Evolutionary conservation across 2,329 filamentous ascomycete species (phyloP), one percentile per base, ranked within the genome.

Genomic region (Aspergillus sp.): DNA sequence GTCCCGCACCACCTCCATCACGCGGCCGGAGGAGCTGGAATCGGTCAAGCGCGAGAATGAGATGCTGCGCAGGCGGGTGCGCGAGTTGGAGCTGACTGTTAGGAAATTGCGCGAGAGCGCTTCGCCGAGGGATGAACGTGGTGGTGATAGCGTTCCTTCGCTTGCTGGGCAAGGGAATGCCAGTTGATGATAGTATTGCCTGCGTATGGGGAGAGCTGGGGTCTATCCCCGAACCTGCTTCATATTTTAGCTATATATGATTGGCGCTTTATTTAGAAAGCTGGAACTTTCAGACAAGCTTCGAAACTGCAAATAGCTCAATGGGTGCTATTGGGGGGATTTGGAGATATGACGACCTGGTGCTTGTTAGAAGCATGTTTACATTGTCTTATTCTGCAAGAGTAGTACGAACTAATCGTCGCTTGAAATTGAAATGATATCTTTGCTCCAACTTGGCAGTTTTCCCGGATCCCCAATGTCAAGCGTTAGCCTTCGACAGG

Each of bases 41-140:
- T 61, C 66, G 1, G 67, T 76, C 32, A 75, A 72, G 55, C 65
- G 69, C 10, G 76, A 79, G 58, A 79, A 79, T 47, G 76, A 79
- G 50, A 60, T 65, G 26, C 63, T 79, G 36, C 70, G 74, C 45
- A 68, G 68, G 24, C 72, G 73, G 9, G 70, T 79, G 9, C 69
- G 70, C 38, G 76, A 78, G 36, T 59, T 78, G 42, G 76, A 79
- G 55, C 61, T 63, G 16, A 64, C 49, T 24, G 45, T 74, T 40
- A 71, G 65, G 56, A 68, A 65, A 30, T 62, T 66, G 50, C 67
- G 66, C 36, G 61, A 61, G 33, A 42, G 26, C 10, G 26, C 26
- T 7, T 3, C 26, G 10, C 26, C 26, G 26, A 30, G 26, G 10
- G 26, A 30, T 30, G 26, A 30, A n/a, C 35, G 35, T 11, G 35